Conservation (phyloP, 768 basidiomycete species). For the Gloeopeniophorella convolvens region DNA sequence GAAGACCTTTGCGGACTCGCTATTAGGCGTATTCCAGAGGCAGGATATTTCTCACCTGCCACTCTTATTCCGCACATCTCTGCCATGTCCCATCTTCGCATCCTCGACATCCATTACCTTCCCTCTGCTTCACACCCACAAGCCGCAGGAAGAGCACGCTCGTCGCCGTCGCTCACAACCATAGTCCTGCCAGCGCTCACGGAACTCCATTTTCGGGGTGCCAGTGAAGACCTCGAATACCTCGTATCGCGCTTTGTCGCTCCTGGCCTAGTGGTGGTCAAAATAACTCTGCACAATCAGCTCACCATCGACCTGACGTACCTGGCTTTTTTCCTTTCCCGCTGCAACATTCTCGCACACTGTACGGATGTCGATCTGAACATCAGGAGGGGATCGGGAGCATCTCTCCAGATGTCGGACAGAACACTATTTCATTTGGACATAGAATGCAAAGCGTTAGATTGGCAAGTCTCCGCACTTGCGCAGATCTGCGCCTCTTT, state of each 20-base stretch:
- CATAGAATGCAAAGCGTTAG: not conserved
- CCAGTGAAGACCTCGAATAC: conserved; percentile 4
- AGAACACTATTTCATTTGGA: not conserved
- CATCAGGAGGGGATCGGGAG: not conserved
- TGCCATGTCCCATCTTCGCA: not conserved
- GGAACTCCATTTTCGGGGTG: conserved; percentile 10
- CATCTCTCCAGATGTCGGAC: not conserved
- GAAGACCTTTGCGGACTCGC: not conserved
- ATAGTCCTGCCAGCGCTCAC: not conserved
- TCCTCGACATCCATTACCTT: not conserved
- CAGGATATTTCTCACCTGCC: not conserved
- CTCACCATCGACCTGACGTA: conserved; percentile 1
- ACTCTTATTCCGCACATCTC: not conserved
- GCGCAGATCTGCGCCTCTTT: too few species aligned
- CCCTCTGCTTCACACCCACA: not conserved
- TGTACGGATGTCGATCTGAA: not conserved
- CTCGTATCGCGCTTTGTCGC: conserved; percentile 6
- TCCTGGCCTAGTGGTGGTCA: not conserved
- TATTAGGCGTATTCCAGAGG: not conserved
- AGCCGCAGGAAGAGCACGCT: not conserved
- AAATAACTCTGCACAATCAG: conserved; percentile 1
- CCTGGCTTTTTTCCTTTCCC: not conserved
- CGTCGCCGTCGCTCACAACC: not conserved
- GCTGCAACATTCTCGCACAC: conserved; percentile 8
- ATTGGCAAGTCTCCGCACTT: too few species aligned